Percentiles rank a stretch among this genome's conserved stretches.
Conservation (phyloP, 257 asterid genomes). For the Gynochthodes officinalis region DNA sequence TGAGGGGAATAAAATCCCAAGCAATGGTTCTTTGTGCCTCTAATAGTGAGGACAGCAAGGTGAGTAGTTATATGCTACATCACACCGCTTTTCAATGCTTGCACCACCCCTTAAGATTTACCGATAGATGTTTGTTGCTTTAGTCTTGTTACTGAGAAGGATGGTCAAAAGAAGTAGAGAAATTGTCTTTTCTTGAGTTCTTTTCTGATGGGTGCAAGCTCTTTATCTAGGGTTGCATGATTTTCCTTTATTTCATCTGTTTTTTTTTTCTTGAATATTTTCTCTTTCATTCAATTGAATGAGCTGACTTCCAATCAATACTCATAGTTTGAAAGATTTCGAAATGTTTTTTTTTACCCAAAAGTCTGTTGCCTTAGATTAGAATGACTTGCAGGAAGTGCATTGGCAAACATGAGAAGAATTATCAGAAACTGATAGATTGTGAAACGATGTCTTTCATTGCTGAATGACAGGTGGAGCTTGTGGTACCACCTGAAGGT, state of each 20-base stretch:
- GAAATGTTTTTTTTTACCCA: background rate
- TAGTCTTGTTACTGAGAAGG: background rate
- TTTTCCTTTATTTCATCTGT: background rate
- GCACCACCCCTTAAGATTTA: background rate
- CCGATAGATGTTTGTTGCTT: background rate
- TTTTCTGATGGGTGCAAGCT: background rate
- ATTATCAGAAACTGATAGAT: background rate
- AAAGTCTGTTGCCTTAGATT: background rate
- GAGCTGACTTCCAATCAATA: background rate
- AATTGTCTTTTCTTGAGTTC: background rate
- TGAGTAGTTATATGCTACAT: constrained; percentile 20
- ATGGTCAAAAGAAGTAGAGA: background rate
- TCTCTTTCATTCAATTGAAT: background rate
- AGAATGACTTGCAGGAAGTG: background rate
- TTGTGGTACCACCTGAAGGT: constrained; percentile 82
- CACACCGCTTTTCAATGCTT: background rate
- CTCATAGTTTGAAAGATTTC: background rate
- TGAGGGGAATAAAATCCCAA: constrained; percentile 95
- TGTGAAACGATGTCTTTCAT: constrained; percentile 6
- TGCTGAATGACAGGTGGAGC: constrained; percentile 60
- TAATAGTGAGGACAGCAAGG: constrained; percentile 68
- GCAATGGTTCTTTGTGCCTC: constrained; percentile 99
- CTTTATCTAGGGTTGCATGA: background rate
- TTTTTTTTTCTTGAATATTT: background rate
- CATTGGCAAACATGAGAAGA: background rate